Conservation (phyloP, 164 flowering plant genomes). For the Nymphaea colorata region DNA sequence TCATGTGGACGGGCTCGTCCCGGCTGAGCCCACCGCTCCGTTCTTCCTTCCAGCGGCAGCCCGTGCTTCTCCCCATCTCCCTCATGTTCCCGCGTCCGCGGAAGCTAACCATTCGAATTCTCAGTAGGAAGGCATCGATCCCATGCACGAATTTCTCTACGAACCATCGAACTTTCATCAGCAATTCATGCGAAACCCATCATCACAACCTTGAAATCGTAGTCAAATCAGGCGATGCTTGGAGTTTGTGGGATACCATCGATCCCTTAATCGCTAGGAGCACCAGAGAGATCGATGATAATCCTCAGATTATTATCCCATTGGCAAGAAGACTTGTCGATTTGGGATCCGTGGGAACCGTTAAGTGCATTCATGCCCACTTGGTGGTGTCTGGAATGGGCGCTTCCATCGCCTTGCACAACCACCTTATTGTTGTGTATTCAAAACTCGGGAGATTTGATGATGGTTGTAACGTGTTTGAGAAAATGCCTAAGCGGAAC, state of each 20-base stretch:
- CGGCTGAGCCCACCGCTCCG: not conserved
- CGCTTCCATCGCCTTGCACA: not conserved
- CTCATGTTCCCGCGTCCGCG: not conserved
- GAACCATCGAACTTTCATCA: not conserved
- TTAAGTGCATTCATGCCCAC: not conserved
- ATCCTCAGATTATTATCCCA: not conserved
- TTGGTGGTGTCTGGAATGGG: not conserved
- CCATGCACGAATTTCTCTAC: not conserved
- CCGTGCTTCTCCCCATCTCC: not conserved
- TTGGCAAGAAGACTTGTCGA: not conserved
- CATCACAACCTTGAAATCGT: not conserved
- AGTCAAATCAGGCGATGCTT: not conserved
- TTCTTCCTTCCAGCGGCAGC: not conserved
- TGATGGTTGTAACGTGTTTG: not conserved
- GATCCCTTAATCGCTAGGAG: not conserved
- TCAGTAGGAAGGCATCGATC: not conserved
- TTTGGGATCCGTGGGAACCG: not conserved
- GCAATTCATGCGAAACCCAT: not conserved
- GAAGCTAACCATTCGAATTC: not conserved
- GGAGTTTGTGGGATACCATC: not conserved
- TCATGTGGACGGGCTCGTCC: not conserved
- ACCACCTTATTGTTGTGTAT: not conserved
- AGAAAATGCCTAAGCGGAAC: not conserved
- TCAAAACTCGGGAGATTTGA: not conserved
- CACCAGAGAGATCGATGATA: not conserved